Evolutionary conservation across 2,329 filamentous ascomycete species (phyloP).

Genomic region (Aureobasidium sp.): DNA sequence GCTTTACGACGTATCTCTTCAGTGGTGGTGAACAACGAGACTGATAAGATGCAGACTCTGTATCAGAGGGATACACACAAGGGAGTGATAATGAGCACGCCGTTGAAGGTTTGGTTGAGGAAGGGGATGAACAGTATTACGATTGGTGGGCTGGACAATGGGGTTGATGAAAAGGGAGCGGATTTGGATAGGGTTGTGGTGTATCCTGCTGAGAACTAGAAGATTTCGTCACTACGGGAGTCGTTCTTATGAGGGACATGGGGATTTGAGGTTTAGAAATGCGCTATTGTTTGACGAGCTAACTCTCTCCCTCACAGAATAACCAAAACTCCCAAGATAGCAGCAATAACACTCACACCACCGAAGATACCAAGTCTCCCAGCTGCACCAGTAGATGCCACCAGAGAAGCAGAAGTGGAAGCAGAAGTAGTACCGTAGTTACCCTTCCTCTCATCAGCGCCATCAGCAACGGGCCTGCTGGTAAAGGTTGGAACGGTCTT

Average conservation of each 20-base stretch:
- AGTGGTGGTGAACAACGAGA: constrained; percentile 48
- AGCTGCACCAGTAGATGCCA: not conserved
- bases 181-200: constrained; percentile 53
- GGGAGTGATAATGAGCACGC: constrained; percentile 50
- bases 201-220: constrained; percentile 43
- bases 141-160: constrained; percentile 49
- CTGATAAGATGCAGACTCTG: constrained; percentile 34
- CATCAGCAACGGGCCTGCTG: constrained; percentile 18
- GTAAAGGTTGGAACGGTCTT: constrained; percentile 39
- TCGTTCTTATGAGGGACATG: no score
- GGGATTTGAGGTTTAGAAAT: no score
- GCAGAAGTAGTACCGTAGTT: not conserved
- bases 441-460: not conserved
- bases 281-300: no score
- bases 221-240: no score
- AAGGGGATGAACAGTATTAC: constrained; percentile 50
- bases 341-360: not conserved
- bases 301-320: not conserved
- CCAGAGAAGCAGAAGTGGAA: not conserved
- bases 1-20: constrained; percentile 52
- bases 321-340: not conserved
- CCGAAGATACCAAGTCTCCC: not conserved
- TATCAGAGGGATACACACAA: constrained; percentile 51
- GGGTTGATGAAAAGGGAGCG: constrained; percentile 47
- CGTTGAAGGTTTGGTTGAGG: constrained; percentile 44